phyloP scores from a whole-genome alignment of 1,284 basidiomycete species.

The Flammula alnicola region DNA sequence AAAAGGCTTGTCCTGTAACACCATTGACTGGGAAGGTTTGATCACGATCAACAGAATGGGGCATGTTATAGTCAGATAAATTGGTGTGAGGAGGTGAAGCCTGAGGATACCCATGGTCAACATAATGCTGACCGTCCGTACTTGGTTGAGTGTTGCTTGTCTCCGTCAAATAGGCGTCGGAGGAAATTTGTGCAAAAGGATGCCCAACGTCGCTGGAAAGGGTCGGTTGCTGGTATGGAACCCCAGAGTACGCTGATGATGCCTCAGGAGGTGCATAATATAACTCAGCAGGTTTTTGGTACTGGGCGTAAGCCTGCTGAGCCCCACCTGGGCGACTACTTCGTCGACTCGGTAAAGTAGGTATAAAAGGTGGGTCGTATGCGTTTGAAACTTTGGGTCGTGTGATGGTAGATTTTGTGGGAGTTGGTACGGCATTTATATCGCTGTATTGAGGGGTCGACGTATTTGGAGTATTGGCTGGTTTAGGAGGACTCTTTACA shows the following conservation, averaged over 20 bases:
- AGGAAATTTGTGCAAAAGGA: not conserved
- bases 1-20: no score
- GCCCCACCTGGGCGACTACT: constrained; percentile 22
- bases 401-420: constrained; percentile 45
- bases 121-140: no score
- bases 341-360: constrained; percentile 51
- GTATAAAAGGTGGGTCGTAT: constrained; percentile 79
- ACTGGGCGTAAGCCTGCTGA: constrained; percentile 15
- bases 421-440: constrained; percentile 16
- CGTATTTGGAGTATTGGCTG: not conserved
- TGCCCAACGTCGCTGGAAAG: not conserved
- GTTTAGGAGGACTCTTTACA: not conserved
- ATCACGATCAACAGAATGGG: no score
- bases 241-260: not conserved
- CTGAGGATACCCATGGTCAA: no score
- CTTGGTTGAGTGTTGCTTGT: no score
- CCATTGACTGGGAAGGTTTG: no score
- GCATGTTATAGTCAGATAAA: no score
- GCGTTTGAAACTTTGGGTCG: constrained; percentile 73
- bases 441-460: not conserved
- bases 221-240: not conserved
- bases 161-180: no score
- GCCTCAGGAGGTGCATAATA: not conserved
- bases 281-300: constrained; percentile 9
- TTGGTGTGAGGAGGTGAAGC: no score